Percentiles rank a stretch among this genome's conserved stretches.
phyloP scores from a whole-genome alignment of 2,329 filamentous ascomycete genomes.

The Diplodia seriata region DNA sequence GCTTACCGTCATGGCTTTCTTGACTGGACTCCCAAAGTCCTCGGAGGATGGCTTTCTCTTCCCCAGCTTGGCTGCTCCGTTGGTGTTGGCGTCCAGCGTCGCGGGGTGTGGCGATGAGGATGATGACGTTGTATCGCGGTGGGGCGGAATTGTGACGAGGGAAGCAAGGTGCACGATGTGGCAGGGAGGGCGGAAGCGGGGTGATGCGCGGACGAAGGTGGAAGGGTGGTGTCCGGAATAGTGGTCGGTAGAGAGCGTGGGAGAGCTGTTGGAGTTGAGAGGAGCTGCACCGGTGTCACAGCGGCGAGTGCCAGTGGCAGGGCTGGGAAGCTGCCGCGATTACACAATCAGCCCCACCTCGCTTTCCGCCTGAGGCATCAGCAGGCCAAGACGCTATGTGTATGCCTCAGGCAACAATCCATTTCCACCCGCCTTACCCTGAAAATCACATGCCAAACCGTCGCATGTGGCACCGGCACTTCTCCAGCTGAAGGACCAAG shows the following conservation, averaged over 20 bases:
- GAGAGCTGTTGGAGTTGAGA: constrained; percentile 6
- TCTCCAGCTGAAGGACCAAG: neutral
- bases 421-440: neutral
- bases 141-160: constrained; percentile 31
- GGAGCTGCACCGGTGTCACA: constrained; percentile 20
- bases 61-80: constrained; percentile 48
- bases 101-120: constrained; percentile 30
- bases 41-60: constrained; percentile 50
- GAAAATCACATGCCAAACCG: constrained; percentile 1
- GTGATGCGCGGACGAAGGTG: constrained; percentile 6
- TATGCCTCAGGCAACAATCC: neutral
- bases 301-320: neutral
- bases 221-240: constrained; percentile 11
- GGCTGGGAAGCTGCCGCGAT: constrained; percentile 31
- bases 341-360: constrained; percentile 29
- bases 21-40: constrained; percentile 49
- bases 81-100: constrained; percentile 29
- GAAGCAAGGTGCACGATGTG: neutral
- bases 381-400: neutral
- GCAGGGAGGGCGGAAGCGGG: neutral
- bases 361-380: constrained; percentile 13
- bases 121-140: constrained; percentile 32
- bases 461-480: neutral
- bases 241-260: constrained; percentile 24
- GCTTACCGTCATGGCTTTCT: constrained; percentile 53